These are phyloP conservation scores for Yarrowia bubula DNA, from an alignment of 805 yeast species.

Conservation along the genomic window DNA sequence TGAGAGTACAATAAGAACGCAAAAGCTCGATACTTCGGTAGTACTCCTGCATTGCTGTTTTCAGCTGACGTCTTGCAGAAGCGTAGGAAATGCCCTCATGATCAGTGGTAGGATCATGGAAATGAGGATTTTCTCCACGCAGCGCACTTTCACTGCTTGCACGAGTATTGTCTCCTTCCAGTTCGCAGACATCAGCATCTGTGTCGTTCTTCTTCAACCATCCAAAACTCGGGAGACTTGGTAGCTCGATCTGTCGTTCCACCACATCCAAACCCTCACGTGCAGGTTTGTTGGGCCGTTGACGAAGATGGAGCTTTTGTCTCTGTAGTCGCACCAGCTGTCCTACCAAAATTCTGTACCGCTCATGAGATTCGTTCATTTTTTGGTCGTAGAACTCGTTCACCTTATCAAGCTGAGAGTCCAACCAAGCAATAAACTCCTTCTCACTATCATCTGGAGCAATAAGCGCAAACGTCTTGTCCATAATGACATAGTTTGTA, in stretches of 20 bases:
- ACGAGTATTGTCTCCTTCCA: not conserved
- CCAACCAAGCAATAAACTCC: constrained; percentile 67
- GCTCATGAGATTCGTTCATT: constrained; percentile 58
- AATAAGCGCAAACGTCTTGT: not conserved
- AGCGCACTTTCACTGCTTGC: not conserved
- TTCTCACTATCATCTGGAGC: constrained; percentile 38
- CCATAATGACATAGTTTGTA: constrained; percentile 17
- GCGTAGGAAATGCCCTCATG: constrained; percentile 51
- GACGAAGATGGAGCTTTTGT: constrained; percentile 39
- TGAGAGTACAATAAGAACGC: constrained; percentile 68
- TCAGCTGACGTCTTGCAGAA: constrained; percentile 64
- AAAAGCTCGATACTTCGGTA: constrained; percentile 71
- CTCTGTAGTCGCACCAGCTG: constrained; percentile 65
- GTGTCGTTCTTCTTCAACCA: constrained; percentile 25
- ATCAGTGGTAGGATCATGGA: constrained; percentile 6
- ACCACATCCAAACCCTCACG: constrained; percentile 27
- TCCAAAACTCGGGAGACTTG: constrained; percentile 15
- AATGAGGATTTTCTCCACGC: constrained; percentile 30
- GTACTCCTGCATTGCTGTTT: constrained; percentile 65
- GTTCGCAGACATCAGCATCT: constrained; percentile 27
- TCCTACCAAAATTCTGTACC: constrained; percentile 62
- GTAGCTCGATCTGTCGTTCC: constrained; percentile 23
- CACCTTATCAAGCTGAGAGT: constrained; percentile 57
- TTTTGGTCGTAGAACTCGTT: constrained; percentile 58
- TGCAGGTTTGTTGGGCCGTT: constrained; percentile 30